These are phyloP conservation scores for Podila epigama DNA, from an alignment of 192 early-diverging fungal species.

Conservation along the genomic window DNA sequence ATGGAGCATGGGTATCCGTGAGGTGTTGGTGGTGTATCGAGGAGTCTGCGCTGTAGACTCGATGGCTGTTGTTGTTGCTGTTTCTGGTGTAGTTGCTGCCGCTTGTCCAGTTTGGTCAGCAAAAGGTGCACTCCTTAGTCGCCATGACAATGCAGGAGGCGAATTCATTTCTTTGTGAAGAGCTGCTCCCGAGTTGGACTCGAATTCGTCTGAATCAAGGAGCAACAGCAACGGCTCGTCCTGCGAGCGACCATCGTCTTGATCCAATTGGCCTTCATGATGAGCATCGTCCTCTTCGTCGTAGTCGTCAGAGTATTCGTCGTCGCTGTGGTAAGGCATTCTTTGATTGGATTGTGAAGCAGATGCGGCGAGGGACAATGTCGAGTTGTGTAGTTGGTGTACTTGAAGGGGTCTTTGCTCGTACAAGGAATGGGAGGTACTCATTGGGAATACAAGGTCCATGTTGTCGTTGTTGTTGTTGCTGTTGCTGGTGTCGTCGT, in stretches of 20 bases:
- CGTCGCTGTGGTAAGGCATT: no score
- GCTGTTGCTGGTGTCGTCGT: neutral
- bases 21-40: neutral
- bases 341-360: no score
- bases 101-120: neutral
- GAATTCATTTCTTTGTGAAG: no score
- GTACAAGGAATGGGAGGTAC: neutral
- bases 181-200: no score
- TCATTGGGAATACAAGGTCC: neutral
- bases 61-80: no score
- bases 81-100: no score
- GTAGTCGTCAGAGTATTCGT: neutral
- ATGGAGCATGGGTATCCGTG: neutral
- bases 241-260: neutral
- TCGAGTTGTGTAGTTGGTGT: no score
- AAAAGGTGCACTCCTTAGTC: no score
- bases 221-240: neutral
- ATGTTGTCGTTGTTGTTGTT: neutral
- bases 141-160: no score
- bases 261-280: neutral
- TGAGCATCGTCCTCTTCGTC: neutral
- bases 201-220: no score
- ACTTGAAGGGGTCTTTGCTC: neutral
- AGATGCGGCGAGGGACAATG: no score
- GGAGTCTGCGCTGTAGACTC: no score